A percentile compares a stretch with the other conserved stretches of the same genome.
phyloP scores from a whole-genome alignment of 768 basidiomycete genomes.

The Amanita thiersii region DNA sequence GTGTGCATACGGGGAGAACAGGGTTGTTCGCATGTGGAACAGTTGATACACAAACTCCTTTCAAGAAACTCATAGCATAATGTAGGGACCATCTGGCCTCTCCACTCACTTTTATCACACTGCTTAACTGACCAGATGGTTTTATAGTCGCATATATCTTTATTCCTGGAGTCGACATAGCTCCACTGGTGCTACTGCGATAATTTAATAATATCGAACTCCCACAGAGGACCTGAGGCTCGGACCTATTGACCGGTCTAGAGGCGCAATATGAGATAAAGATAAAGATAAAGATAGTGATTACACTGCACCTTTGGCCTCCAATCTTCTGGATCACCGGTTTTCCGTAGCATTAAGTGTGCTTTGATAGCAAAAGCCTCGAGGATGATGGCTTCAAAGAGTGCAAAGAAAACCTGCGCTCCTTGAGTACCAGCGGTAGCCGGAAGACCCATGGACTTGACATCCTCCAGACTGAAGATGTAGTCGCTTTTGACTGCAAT shows the following conservation, averaged over 20 bases:
- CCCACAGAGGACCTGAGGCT: too few species aligned
- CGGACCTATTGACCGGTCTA: background rate
- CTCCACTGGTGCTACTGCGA: too few species aligned
- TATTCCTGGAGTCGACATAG: too few species aligned
- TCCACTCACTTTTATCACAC: too few species aligned
- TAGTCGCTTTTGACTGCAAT: constrained; percentile 10
- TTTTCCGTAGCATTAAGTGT: constrained; percentile 20
- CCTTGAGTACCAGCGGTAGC: constrained; percentile 20
- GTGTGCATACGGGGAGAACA: constrained; percentile 61
- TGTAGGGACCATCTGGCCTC: too few species aligned
- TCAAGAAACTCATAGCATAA: constrained; percentile 23
- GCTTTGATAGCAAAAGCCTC: constrained; percentile 19
- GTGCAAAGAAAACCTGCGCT: constrained; percentile 20
- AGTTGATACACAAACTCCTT: constrained; percentile 33
- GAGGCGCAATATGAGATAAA: background rate
- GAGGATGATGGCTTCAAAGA: constrained; percentile 17
- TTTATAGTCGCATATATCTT: background rate
- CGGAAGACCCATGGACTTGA: constrained; percentile 18
- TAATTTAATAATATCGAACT: too few species aligned
- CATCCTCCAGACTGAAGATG: constrained; percentile 4
- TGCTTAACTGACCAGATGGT: too few species aligned
- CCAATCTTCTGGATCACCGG: constrained; percentile 24
- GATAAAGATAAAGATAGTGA: too few species aligned
- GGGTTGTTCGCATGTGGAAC: constrained; percentile 57
- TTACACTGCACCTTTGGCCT: constrained; percentile 4